Evolutionary conservation across 495 filamentous ascomycete species (phyloP), one percentile per base, ranked within the genome.

Genomic region (Chaetomium cochliodes): DNA sequence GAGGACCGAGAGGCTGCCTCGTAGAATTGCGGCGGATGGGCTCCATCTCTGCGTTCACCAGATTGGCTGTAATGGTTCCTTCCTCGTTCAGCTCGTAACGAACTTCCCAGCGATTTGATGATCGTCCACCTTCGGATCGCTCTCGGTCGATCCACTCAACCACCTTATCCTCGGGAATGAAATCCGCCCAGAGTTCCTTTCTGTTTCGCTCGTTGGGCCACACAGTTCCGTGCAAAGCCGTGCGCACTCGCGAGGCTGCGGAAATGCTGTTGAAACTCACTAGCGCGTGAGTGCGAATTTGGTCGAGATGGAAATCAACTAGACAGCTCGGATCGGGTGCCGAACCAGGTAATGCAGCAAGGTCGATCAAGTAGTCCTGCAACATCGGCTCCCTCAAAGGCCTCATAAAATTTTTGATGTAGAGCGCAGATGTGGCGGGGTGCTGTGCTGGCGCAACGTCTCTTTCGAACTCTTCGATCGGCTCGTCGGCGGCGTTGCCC

Each of bases 331-430:
- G 67, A 49, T 88, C 80, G 3, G 79, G 73, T 12, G 79, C 70
- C 42, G 73, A 60, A 39, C 79, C 81, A 6, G 85, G 81, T 2
- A 87, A 76, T 2, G 88, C 79, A 16, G 90, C 91, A 42, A 96
- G 82, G 18, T 79, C 74, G 30, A 84, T 64, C 25, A 98, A 77
- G 69, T 97, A 88, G 0, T 82, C 81, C 61, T 84, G 84, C 7
- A 98, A 82, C 1, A 77, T 72, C 6, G 70, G 70, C 2, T 84
- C 83, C 65, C 89, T 89, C 11, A 98, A 80, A 18, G 94, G 94
- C 49, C 94, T 86, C 87, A 96, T 92, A 52, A 98, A 84, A 68
- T 96, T 86, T 69, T 89, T 88, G 70, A 98, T 96, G 78, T 97
- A 98, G 54, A 98, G 80, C 47, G 91, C 87, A 39, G 88, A 73